These are phyloP conservation scores for Cladobotryum protrusum DNA, from an alignment of 2,329 filamentous ascomycete species.

Conservation along the genomic window DNA sequence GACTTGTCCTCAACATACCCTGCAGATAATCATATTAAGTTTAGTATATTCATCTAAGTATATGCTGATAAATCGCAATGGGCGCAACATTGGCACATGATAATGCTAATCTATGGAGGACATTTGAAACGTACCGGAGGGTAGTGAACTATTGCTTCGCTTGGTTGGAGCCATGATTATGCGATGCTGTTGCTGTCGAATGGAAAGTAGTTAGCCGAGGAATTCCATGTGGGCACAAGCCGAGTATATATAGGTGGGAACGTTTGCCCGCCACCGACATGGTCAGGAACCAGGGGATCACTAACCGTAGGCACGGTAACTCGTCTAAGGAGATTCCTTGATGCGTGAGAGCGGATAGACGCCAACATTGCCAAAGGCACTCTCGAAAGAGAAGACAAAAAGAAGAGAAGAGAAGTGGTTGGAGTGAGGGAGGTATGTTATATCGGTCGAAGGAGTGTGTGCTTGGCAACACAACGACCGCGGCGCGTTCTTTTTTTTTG, in stretches of 20 bases:
- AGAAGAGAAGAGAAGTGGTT: not conserved
- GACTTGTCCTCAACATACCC: conserved; percentile 75
- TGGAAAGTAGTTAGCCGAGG: not conserved
- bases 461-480: not conserved
- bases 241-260: too few species aligned
- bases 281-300: not conserved
- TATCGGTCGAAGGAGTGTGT: conserved; percentile 7
- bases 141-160: conserved; percentile 53
- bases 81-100: not conserved
- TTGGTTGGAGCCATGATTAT: conserved; percentile 46
- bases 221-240: not conserved
- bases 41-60: not conserved
- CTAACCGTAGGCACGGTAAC: conserved; percentile 19
- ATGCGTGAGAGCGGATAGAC: conserved; percentile 25
- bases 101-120: conserved; percentile 1
- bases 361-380: conserved; percentile 28
- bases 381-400: not conserved
- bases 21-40: conserved; percentile 24
- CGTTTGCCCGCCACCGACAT: not conserved
- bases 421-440: not conserved
- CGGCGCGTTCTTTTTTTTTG: not conserved
- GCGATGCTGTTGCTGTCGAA: conserved; percentile 6
- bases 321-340: conserved; percentile 30
- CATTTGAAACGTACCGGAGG: conserved; percentile 36
- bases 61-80: not conserved